Base-by-base conservation (phyloP, 2,329 filamentous ascomycete species). In the Venturiaceae sp. region DNA sequence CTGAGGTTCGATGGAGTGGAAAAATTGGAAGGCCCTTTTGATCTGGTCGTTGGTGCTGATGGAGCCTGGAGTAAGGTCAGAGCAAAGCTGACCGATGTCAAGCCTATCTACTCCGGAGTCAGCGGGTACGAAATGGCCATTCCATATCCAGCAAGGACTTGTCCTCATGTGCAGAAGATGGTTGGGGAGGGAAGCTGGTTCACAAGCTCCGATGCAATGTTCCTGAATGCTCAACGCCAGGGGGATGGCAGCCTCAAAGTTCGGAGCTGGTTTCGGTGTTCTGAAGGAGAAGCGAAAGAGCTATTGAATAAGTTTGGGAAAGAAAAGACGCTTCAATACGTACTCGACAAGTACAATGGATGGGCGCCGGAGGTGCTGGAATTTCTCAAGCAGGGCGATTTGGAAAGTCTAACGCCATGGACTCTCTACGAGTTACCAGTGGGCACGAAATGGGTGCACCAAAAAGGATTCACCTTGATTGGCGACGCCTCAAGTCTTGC, bases 401-500 rank as follows among this genome's bases (percentile, higher is more conserved):
- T 58, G 19, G 67, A 73, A 11, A 76, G 72, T 3, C 62, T 75
- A 59, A 67, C 68, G 5, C 44, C 66, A 0, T 69, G 77, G 60
- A 74, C 74, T 0, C 69, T 85, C 1, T 83, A 79, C 64, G 75
- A 77, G 65, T 72, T 85, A 8, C 81, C 82, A 0, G 66, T 78
- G 2, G 77, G 77, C 1, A 66, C 73, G 50, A 67, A 63, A 2
- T 85, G 81, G 80, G 60, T 72, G 39, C 72, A 77, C 52, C 69
- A 69, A n/a, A 65, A 69, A 5, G 80, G 81, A 0, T 64, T 80
- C 3, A 83, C 83, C 0, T 64, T 83, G n/a, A 72, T 84, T 32
- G 83, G 83, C 5, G 82, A 85, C 63, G 80, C 82, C 0, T 82
- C 82, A 9, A 82, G 85, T 66, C 64, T 83, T 26, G 82, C 83